Evolutionary conservation across 768 basidiomycete species (phyloP), one percentile per base, ranked within the genome.

Genomic region (Phaeotremella skinneri): DNA sequence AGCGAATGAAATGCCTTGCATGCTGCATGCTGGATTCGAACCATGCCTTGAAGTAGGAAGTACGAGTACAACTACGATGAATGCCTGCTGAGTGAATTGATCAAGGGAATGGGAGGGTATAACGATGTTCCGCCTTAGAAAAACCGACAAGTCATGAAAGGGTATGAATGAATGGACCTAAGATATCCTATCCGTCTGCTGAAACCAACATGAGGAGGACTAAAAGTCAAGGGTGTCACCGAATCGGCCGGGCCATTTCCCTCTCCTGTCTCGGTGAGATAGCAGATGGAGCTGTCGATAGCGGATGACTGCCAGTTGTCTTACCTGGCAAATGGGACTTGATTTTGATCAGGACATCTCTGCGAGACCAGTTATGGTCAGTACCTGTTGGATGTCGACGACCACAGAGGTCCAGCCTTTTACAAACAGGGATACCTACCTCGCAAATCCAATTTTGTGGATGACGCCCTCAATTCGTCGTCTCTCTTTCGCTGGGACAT

Each of bases 401-500:
- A 7, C 54, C 11, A 6, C 54, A 45, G 20, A 11, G n/a, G 21
- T 20, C 21, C 13, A 9, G 14, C 54, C 43, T 16, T 26, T 30
- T 21, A 27, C 20, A 7, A 14, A 6, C 16, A n/a, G n/a, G 6
- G 43, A 7, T 23, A 66, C 68, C 65, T 21, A 68, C 67, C 52
- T 64, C 16, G 69, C 69, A 51, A 70, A 73, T 31, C 59, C 52
- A 23, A 73, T 50, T 52, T 73, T 70, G 54, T 73, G 69, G 16
- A 70, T 21, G 0, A 70, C 67, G 5, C 61, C 59, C 43, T 73
- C 72, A 17, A 73, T 52, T 54, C 67, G 30, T 54, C 59, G 59
- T 52, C 59, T 66, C 17, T 73, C 67, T 49, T 61, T 62, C 4
- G 61, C 11, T 1, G 62, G 41, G 20, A 63, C 26, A 39, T 68